Conservation (phyloP, 176 grass and related monocot species). For the Oryza rufipogon region DNA sequence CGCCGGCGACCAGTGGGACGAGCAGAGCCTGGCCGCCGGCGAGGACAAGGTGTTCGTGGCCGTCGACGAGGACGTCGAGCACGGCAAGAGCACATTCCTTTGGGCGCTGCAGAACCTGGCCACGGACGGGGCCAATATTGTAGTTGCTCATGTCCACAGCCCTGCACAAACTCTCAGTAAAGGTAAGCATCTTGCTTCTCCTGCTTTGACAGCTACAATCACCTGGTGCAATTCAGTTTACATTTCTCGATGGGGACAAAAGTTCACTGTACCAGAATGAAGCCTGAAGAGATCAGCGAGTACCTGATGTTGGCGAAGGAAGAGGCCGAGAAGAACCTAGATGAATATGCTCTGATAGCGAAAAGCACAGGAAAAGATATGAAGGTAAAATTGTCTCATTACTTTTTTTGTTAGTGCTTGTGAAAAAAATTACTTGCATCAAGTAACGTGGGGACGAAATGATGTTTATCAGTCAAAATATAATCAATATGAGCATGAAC, state of each 20-base stretch:
- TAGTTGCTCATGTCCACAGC: constrained; percentile 57
- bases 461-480: neutral
- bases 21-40: neutral
- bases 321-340: constrained; percentile 42
- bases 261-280: constrained; percentile 41
- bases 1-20: neutral
- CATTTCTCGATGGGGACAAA: constrained; percentile 48
- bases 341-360: constrained; percentile 48
- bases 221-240: neutral
- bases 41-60: constrained; percentile 58
- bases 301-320: constrained; percentile 42
- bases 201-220: neutral
- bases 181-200: neutral
- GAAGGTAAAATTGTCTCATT: constrained; percentile 28
- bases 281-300: constrained; percentile 38
- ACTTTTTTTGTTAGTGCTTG: neutral
- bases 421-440: neutral
- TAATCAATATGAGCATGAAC: neutral
- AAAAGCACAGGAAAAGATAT: constrained; percentile 26
- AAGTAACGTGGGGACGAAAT: neutral
- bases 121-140: constrained; percentile 28
- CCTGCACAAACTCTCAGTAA: constrained; percentile 55
- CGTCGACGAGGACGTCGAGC: constrained; percentile 38
- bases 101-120: constrained; percentile 57
- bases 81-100: constrained; percentile 43